These are phyloP conservation scores for Capsicum chinense DNA, from an alignment of 257 asterid species.

Conservation along the genomic window DNA sequence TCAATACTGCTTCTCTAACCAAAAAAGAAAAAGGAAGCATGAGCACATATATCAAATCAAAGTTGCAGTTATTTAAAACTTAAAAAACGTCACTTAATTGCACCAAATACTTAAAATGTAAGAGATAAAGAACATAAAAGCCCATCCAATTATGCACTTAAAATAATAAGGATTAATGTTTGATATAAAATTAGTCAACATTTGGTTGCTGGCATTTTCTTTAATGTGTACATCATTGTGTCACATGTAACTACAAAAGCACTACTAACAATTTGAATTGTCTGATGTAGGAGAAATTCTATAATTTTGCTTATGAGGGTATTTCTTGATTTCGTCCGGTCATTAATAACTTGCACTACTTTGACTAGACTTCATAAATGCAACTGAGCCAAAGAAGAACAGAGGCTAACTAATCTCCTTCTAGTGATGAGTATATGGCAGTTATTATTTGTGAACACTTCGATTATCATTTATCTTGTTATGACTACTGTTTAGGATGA, in stretches of 20 bases:
- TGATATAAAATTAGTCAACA: slow-evolving; percentile 5
- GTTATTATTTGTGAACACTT: too few species aligned
- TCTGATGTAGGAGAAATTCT: too few species aligned
- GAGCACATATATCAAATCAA: slow-evolving; percentile 20
- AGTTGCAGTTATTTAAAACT: neutral
- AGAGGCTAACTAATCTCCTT: neutral
- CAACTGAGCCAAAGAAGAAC: neutral
- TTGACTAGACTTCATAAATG: neutral
- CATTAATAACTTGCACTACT: neutral
- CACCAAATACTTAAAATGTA: neutral
- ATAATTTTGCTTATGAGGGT: too few species aligned
- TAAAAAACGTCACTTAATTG: neutral
- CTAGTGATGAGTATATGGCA: neutral
- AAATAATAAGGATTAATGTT: neutral
- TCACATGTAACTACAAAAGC: neutral
- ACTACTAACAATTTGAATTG: neutral
- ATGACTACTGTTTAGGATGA: too few species aligned
- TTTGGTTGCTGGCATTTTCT: neutral
- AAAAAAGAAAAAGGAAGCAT: neutral
- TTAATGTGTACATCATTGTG: neutral
- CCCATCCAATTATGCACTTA: neutral
- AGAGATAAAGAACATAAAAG: neutral
- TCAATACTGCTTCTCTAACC: slow-evolving; percentile 19
- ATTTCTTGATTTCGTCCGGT: too few species aligned
- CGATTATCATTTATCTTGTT: too few species aligned